Percentiles rank a stretch among this genome's conserved stretches.
These are phyloP conservation scores for Penicillium flavigenum DNA, from an alignment of 495 filamentous ascomycete genomes.

Conservation along the genomic window DNA sequence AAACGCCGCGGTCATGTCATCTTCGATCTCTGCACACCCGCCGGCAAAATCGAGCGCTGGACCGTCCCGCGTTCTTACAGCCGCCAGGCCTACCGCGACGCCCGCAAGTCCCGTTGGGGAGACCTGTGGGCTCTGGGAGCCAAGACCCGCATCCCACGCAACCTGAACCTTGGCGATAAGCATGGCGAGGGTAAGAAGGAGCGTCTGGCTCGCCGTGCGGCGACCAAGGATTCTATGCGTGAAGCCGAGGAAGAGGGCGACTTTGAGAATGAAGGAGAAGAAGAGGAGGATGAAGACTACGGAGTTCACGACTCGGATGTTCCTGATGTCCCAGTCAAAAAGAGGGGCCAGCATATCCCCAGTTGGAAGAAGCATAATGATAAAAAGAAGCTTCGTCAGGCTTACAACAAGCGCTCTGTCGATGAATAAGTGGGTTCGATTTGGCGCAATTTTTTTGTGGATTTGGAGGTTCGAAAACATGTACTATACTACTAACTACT, in stretches of 20 bases:
- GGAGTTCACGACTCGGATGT: constrained; percentile 20
- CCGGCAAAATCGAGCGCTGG: constrained; percentile 89
- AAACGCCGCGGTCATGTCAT: constrained; percentile 87
- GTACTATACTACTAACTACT: constrained; percentile 13
- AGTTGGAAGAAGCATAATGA: constrained; percentile 48
- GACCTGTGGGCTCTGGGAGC: constrained; percentile 95
- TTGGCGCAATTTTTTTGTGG: constrained; percentile 15
- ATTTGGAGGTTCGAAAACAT: constrained; percentile 8
- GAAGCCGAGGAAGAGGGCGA: constrained; percentile 23
- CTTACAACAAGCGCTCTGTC: constrained; percentile 36
- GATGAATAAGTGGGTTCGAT: constrained; percentile 26
- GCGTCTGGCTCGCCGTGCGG: constrained; percentile 38
- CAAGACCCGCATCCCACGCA: constrained; percentile 70
- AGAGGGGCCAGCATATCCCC: constrained; percentile 45
- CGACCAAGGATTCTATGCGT: constrained; percentile 30
- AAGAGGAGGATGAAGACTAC: constrained; percentile 28
- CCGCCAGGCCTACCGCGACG: constrained; percentile 81
- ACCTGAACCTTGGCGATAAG: constrained; percentile 60
- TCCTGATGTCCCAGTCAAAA: constrained; percentile 25
- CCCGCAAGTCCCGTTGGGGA: constrained; percentile 86
- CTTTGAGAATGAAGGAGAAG: constrained; percentile 21
- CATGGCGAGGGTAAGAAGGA: constrained; percentile 56
- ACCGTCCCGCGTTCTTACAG: constrained; percentile 79
- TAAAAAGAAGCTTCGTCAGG: constrained; percentile 45
- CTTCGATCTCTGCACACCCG: constrained; percentile 86